phyloP scores from a whole-genome alignment of 2,329 filamentous ascomycete genomes.

The Claviceps pazoutovae region DNA sequence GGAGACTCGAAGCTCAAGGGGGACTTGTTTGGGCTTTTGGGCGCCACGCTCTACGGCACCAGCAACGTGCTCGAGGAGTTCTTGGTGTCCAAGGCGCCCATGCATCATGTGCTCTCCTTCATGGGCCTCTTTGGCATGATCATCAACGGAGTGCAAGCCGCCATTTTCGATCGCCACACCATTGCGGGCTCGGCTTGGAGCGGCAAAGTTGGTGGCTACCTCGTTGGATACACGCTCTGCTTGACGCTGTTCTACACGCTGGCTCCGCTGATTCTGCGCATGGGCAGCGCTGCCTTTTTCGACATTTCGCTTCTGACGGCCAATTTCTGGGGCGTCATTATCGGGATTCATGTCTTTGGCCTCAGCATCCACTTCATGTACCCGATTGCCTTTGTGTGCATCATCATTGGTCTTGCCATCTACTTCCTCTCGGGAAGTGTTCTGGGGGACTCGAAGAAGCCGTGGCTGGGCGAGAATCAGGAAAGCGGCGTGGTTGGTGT shows the following conservation, averaged over 20 bases:
- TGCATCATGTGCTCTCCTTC: slow-evolving; percentile 90
- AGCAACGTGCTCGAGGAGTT: slow-evolving; percentile 91
- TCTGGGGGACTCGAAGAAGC: slow-evolving; percentile 81
- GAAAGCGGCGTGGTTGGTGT: slow-evolving; percentile 65
- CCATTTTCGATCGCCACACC: slow-evolving; percentile 67
- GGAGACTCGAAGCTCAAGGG: slow-evolving; percentile 65
- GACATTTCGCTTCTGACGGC: slow-evolving; percentile 88
- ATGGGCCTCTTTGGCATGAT: slow-evolving; percentile 75
- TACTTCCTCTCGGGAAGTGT: slow-evolving; percentile 79
- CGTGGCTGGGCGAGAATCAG: slow-evolving; percentile 84
- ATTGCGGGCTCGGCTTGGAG: slow-evolving; percentile 9
- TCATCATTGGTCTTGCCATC: slow-evolving; percentile 69
- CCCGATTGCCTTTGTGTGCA: slow-evolving; percentile 87
- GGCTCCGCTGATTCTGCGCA: slow-evolving; percentile 75
- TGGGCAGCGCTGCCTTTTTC: slow-evolving; percentile 86
- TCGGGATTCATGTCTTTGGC: slow-evolving; percentile 77
- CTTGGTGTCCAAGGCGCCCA: slow-evolving; percentile 70
- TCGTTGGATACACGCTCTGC: slow-evolving; percentile 79
- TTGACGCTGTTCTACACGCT: slow-evolving; percentile 77
- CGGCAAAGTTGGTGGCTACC: slow-evolving; percentile 53
- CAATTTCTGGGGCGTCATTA: slow-evolving; percentile 94
- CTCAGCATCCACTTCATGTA: slow-evolving; percentile 78
- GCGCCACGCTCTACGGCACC: slow-evolving; percentile 82
- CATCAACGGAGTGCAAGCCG: slow-evolving; percentile 84
- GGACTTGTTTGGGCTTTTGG: slow-evolving; percentile 79